These are phyloP conservation scores for Fusarium sp. DNA, from an alignment of 2,329 filamentous ascomycete genomes.

Conservation along the genomic window DNA sequence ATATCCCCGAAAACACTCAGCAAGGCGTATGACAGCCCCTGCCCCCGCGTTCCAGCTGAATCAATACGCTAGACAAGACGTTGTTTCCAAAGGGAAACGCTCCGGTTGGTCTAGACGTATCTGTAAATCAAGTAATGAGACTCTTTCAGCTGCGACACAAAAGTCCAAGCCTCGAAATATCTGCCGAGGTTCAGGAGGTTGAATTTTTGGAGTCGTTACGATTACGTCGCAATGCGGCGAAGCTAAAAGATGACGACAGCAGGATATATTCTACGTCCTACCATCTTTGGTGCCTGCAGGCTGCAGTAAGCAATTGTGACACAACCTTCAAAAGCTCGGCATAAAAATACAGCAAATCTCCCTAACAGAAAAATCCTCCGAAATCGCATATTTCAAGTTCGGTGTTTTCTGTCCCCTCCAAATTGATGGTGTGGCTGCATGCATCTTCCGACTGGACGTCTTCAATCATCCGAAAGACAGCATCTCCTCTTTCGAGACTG, in stretches of 20 bases:
- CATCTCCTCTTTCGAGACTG: conserved; percentile 6
- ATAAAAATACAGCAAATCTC: background rate
- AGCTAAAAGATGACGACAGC: conserved; percentile 34
- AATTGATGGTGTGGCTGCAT: conserved; percentile 24
- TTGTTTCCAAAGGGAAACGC: conserved; percentile 2
- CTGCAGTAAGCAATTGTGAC: conserved; percentile 18
- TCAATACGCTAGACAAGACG: conserved; percentile 12
- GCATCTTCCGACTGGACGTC: conserved; percentile 12
- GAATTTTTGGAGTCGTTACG: conserved; percentile 3
- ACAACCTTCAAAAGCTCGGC: background rate
- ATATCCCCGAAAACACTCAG: background rate
- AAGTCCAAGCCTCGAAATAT: conserved; percentile 5
- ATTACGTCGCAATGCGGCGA: conserved; percentile 30
- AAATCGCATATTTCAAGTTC: background rate
- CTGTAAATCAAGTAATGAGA: conserved; percentile 18
- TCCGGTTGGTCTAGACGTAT: conserved; percentile 22
- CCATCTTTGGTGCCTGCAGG: conserved; percentile 20
- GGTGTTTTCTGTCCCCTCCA: background rate
- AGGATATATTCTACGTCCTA: conserved; percentile 1
- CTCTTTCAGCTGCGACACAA: conserved; percentile 9
- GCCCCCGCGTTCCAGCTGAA: conserved; percentile 15
- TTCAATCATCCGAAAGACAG: conserved; percentile 15
- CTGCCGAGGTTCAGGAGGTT: conserved; percentile 8
- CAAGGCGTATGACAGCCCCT: conserved; percentile 2
- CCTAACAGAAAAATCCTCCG: background rate